Evolutionary conservation across 2,329 filamentous ascomycete genomes (phyloP), one percentile per base, ranked within the genome.

Genomic region (Diaporthe sp.): DNA sequence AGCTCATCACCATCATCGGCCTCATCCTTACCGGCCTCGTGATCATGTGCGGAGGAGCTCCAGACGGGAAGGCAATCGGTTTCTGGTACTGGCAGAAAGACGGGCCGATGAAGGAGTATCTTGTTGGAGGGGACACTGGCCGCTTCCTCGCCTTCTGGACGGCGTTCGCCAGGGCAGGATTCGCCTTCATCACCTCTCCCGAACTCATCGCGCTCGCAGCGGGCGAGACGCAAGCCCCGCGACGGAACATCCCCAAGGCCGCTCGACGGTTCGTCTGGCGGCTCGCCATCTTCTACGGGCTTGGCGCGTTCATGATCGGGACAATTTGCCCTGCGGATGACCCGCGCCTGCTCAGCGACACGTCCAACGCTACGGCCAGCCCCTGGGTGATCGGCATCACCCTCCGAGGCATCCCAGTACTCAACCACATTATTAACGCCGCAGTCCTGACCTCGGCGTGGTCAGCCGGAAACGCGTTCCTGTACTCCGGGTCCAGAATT

Each of bases 351-450:
- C 87, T 91, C 4, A 84, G 84, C 44, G 88, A 86, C 65, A 87
- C 88, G 1, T 91, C 92, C 77, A 85, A 89, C 78, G 90, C 91
- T 12, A 88, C 86, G 12, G 88, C 90, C 2, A 92, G 89, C 42
- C 92, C 92, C 1, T 91, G 92, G 81, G 90, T 92, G 68, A 89
- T 92, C 77, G 92, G 92, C 42, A 94, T 94, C 83, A 87, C 91
- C 80, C 85, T 89, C 30, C 87, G 92, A 7, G 87, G 90, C 15
- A 94, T 96, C 78, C 83, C 84, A 2, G 88, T 86, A 1, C 87
- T 94, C 2, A 90, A 92, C 78, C 89, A 89, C 75, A 87, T 93
- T 77, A 92, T 94, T 84, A 94, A 94, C 79, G 92, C 88, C 44
- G 91, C 89, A 27, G 89, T 94, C 78, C 84, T 94, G 69, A 91